Percentiles rank a stretch among this genome's conserved stretches.
phyloP scores from a whole-genome alignment of 768 basidiomycete species.

The Boletus edulis region DNA sequence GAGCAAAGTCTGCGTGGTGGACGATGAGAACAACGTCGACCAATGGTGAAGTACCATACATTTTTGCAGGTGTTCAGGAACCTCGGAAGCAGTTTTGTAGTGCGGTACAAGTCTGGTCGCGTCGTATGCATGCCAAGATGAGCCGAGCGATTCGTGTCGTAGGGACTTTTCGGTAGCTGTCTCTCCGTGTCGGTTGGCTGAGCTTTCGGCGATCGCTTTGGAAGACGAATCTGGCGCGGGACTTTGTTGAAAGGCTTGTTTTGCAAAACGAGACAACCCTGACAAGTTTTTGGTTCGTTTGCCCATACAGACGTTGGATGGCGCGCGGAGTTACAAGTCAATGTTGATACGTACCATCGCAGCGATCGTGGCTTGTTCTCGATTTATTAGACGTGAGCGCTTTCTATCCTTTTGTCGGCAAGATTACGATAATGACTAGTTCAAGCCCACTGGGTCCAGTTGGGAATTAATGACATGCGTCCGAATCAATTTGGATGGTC shows the following conservation, averaged over 20 bases:
- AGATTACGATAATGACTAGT: neutral
- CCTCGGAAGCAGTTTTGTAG: slow-evolving; percentile 60
- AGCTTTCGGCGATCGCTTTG: neutral
- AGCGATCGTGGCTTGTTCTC: neutral
- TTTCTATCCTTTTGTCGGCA: neutral
- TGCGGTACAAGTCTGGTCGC: slow-evolving; percentile 72
- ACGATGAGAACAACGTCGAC: neutral
- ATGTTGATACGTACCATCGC: too few relatives aligned
- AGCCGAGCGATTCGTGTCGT: slow-evolving; percentile 25
- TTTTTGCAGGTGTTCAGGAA: slow-evolving; percentile 78
- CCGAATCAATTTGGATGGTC: neutral
- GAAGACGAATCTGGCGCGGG: neutral
- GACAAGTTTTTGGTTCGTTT: slow-evolving; percentile 41
- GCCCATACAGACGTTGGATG: slow-evolving; percentile 26
- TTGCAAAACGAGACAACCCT: slow-evolving; percentile 44
- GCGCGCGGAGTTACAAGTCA: slow-evolving; percentile 8
- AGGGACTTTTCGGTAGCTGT: slow-evolving; percentile 5
- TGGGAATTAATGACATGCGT: neutral
- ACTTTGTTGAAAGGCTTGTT: slow-evolving; percentile 35
- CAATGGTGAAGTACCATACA: slow-evolving; percentile 44
- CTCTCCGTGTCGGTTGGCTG: neutral
- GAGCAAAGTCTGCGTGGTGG: slow-evolving; percentile 70
- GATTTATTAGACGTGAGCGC: neutral
- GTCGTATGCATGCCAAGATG: slow-evolving; percentile 50
- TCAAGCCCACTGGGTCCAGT: neutral